These are phyloP conservation scores for Collybia sp. DNA, from an alignment of 768 basidiomycete genomes.

Conservation along the genomic window DNA sequence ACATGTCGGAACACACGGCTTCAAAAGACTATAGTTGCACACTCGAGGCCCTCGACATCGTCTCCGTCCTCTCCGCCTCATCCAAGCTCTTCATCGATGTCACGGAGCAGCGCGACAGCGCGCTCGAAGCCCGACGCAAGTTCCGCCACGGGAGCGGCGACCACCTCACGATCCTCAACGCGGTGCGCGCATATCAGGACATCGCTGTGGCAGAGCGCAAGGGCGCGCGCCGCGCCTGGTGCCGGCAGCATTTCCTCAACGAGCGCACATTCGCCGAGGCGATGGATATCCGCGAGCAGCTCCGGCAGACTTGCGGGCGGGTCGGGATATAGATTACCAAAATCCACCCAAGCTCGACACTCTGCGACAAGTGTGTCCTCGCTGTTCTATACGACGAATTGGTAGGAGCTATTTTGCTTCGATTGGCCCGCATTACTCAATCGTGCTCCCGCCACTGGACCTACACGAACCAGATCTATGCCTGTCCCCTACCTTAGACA, in stretches of 20 bases:
- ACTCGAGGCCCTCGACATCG: conserved; percentile 74
- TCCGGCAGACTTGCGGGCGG: conserved; percentile 60
- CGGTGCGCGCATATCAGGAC: conserved; percentile 77
- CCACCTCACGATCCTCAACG: conserved; percentile 86
- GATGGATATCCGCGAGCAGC: conserved; percentile 73
- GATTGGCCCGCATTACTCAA: no score
- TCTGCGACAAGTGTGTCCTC: conserved; percentile 77
- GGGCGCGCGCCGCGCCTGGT: conserved; percentile 66
- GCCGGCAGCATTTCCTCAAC: conserved; percentile 77
- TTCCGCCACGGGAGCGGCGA: conserved; percentile 87
- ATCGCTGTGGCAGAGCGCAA: conserved; percentile 45
- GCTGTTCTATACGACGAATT: conserved; percentile 94
- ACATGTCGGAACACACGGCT: no score
- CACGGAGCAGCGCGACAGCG: conserved; percentile 68
- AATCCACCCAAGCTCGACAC: conserved; percentile 84
- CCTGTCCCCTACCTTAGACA: no score
- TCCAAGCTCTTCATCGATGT: conserved; percentile 80
- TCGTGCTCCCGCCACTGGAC: no score
- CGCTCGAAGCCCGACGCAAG: conserved; percentile 64
- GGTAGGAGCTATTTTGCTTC: conserved; percentile 39
- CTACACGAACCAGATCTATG: conserved; percentile 82
- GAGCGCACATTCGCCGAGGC: conserved; percentile 79
- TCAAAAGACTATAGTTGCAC: conserved; percentile 73
- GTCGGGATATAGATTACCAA: conserved; percentile 67
- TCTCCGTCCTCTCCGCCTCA: conserved; percentile 78